phyloP scores from a whole-genome alignment of 2,329 filamentous ascomycete species.

The Colletotrichum agaves region DNA sequence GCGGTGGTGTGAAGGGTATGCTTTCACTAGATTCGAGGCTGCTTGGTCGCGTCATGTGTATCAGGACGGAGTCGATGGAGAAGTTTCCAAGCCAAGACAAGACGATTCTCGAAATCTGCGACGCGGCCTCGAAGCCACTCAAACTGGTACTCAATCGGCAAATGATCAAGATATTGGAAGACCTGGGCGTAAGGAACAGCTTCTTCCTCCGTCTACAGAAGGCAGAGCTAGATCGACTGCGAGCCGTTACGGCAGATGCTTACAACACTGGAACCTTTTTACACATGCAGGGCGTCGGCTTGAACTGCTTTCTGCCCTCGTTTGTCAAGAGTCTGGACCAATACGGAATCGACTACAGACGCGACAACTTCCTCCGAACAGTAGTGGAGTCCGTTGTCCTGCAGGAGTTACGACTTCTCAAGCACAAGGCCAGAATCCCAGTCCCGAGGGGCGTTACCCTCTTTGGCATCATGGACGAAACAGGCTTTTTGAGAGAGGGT shows the following conservation, averaged over 20 bases:
- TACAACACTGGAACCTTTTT: conserved; percentile 75
- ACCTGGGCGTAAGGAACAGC: conserved; percentile 68
- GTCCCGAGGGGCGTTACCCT: conserved; percentile 78
- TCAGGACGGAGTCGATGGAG: conserved; percentile 78
- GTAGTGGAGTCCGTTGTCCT: conserved; percentile 77
- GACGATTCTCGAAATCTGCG: conserved; percentile 76
- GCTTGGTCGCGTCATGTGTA: conserved; percentile 64
- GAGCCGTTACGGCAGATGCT: conserved; percentile 65
- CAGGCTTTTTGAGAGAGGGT: conserved; percentile 71
- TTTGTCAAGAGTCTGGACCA: conserved; percentile 69
- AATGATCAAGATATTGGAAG: conserved; percentile 87
- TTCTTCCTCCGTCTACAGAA: conserved; percentile 75
- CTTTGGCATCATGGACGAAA: conserved; percentile 88
- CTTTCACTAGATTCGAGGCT: conserved; percentile 74
- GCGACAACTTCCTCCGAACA: conserved; percentile 76
- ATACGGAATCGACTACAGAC: conserved; percentile 71
- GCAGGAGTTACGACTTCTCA: conserved; percentile 77
- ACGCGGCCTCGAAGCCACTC: conserved; percentile 73
- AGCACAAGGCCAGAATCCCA: conserved; percentile 81
- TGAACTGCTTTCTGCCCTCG: conserved; percentile 67
- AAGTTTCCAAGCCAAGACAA: conserved; percentile 74
- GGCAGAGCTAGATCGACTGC: conserved; percentile 69
- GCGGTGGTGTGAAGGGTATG: conserved; percentile 81
- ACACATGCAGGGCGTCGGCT: conserved; percentile 68
- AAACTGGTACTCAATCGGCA: conserved; percentile 80